phyloP scores from a whole-genome alignment of 2,329 filamentous ascomycete species.

The Elsinoe arachidis region DNA sequence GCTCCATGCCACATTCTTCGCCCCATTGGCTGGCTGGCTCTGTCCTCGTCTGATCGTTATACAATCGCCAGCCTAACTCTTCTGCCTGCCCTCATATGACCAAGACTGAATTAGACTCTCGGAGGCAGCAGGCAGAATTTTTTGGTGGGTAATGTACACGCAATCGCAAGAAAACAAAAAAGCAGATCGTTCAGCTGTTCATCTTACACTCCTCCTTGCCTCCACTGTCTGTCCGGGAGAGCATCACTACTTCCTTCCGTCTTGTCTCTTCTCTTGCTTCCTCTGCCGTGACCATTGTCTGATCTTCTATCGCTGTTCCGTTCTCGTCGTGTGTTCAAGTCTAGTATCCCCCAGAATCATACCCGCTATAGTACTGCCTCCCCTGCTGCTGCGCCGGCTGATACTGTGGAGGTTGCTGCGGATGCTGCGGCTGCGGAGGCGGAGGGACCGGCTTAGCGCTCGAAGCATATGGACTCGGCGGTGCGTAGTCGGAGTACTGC shows the following conservation, averaged over 20 bases:
- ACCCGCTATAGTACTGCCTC: neutral
- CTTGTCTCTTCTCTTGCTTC: neutral
- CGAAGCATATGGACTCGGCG: neutral
- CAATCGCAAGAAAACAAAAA: neutral
- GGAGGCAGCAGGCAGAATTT: no score
- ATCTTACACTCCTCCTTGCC: neutral
- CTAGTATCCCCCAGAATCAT: constrained; percentile 4
- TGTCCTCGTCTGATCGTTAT: neutral
- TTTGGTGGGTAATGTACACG: neutral
- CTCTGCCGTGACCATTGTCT: no score
- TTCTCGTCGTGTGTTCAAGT: no score
- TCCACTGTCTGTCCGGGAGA: no score
- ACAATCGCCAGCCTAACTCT: neutral
- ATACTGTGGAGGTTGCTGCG: neutral
- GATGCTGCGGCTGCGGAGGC: neutral
- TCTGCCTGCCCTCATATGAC: neutral
- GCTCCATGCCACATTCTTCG: neutral
- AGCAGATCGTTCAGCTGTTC: no score
- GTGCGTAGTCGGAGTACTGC: neutral
- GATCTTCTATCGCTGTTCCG: no score
- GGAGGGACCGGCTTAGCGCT: neutral
- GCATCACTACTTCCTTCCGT: no score
- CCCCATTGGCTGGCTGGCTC: neutral
- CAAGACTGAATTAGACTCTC: no score
- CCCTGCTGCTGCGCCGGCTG: neutral